Evolutionary conservation across 768 basidiomycete genomes (phyloP), one percentile per base, ranked within the genome.

Genomic region (Leccinum incarnatum): DNA sequence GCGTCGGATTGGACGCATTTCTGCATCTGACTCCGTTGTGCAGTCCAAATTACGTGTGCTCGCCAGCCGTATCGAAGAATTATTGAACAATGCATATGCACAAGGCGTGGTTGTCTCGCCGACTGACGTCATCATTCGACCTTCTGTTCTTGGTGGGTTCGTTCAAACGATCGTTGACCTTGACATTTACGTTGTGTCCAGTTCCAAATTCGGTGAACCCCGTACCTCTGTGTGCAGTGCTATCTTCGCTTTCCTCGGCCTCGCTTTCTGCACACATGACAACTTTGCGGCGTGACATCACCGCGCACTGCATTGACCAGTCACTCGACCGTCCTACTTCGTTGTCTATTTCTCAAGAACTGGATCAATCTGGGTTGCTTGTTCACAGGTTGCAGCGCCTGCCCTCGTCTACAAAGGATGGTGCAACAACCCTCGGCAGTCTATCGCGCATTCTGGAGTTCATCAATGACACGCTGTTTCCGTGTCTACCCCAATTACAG

Each of bases 71-170:
- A 72, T 83, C 7, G 85, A 90, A 67, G 91, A 92, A 60, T 85
- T 90, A 65, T 77, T 93, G 23, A 82, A 78, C 62, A 84, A 89
- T 50, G 87, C 86, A 3, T 91, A 84, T 66, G 71, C 81, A 21
- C 79, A 84, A 65, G 79, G 86, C 65, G 70, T 92, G 25, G 66
- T 77, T 2, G 69, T 88, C 29, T 78, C 80, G 25, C 73, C 81
- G 4, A 77, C 76, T 15, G 78, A 79, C 59, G 63, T 91, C 29
- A 70, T 74, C 29, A 77, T 91, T 53, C 76, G 74, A 54, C 73
- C 81, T 12, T 76, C 77, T 27, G 78, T 88, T n/a, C 79, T 72
- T 62, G 78, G 81, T 77, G 42, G 27, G 76, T 69, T 64, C 52
- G 34, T 52, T 37, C 42, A 9, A 19, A n/a, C 17, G 36, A 21